Percentiles rank a stretch among this genome's conserved stretches.
Conservation (phyloP, 768 basidiomycete genomes). For the Boletus sensibilis region DNA sequence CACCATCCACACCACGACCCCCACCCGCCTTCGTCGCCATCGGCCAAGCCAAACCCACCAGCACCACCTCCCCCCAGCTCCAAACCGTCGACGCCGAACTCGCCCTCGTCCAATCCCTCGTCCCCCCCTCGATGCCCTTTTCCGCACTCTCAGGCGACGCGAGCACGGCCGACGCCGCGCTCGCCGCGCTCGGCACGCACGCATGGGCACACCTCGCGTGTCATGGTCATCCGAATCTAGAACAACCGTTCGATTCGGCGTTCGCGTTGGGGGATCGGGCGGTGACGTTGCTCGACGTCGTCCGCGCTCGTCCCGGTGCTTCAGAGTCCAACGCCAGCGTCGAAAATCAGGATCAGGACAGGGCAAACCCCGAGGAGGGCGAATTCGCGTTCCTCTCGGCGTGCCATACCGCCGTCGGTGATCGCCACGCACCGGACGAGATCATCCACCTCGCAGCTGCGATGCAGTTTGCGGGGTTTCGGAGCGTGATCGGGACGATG, state of each 20-base stretch:
- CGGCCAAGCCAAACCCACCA: conserved; percentile 17
- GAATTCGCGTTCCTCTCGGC: conserved; percentile 37
- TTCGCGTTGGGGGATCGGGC: conserved; percentile 25
- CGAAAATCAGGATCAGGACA: too few relatives aligned
- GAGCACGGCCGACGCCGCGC: conserved; percentile 14
- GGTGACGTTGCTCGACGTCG: conserved; percentile 24
- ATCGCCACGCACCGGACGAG: conserved; percentile 30
- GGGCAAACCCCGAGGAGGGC: too few relatives aligned
- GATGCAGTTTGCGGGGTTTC: conserved; percentile 36
- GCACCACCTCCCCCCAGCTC: conserved; percentile 4
- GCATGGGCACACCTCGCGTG: conserved; percentile 35
- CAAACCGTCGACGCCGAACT: conserved; percentile 19
- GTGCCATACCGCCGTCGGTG: conserved; percentile 31
- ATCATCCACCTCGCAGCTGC: conserved; percentile 36
- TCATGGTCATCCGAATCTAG: conserved; percentile 24
- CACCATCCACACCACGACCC: background rate
- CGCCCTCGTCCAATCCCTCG: conserved; percentile 17
- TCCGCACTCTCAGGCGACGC: conserved; percentile 10
- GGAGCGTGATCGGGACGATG: conserved; percentile 37
- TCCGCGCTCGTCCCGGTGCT: conserved; percentile 5
- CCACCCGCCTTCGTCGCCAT: conserved; percentile 17
- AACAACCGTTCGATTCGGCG: conserved; percentile 27
- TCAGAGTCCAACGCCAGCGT: too few relatives aligned
- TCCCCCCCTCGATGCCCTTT: conserved; percentile 16
- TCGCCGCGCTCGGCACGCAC: conserved; percentile 17